phyloP scores from a whole-genome alignment of 441 rosid species.

The Erodium texanum region DNA sequence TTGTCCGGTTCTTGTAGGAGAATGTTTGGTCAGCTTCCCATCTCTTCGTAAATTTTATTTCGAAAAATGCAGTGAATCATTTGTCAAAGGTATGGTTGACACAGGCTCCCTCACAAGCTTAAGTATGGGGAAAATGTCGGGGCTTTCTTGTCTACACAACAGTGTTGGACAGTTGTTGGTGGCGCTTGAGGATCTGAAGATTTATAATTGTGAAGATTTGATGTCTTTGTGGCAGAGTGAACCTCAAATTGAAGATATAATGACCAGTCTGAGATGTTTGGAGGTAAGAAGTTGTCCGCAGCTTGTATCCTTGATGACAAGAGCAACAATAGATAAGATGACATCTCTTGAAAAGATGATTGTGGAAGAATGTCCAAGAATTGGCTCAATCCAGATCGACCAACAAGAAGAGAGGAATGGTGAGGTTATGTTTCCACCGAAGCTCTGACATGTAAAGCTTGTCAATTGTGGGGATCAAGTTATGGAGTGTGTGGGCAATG shows the following conservation, averaged over 20 bases:
- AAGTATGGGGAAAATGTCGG: background rate
- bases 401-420: background rate
- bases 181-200: background rate
- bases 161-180: background rate
- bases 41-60: background rate
- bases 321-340: background rate
- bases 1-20: background rate
- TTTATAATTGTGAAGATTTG: background rate
- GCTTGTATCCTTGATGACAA: conserved; percentile 2
- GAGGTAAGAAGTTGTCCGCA: conserved; percentile 8
- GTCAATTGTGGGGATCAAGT: background rate
- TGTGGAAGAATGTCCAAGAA: background rate
- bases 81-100: background rate
- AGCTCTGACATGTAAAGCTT: background rate
- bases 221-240: background rate
- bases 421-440: background rate
- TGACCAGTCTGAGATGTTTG: background rate
- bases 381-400: background rate
- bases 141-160: background rate
- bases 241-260: background rate
- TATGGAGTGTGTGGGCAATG: background rate
- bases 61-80: background rate
- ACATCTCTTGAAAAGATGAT: background rate
- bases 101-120: background rate
- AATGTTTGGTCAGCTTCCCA: background rate